A percentile compares a stretch with the other conserved stretches of the same genome.
These are phyloP conservation scores for Lipomyces chichibuensis DNA, from an alignment of 805 yeast genomes.

Conservation along the genomic window DNA sequence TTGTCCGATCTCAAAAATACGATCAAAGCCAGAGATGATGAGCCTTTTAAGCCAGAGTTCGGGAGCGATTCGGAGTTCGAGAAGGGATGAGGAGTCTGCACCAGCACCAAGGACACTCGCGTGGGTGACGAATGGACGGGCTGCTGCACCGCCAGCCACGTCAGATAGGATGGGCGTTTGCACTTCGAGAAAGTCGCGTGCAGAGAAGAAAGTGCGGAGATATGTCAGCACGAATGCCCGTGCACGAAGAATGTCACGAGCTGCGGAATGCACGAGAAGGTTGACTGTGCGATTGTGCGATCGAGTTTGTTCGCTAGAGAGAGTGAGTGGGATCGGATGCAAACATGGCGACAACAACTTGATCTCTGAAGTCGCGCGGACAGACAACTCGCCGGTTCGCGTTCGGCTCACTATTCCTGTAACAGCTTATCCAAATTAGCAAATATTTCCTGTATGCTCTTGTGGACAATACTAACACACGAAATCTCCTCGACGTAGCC, in stretches of 20 bases:
- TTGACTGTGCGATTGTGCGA: conserved; percentile 73
- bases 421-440: conserved; percentile 44
- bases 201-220: conserved; percentile 61
- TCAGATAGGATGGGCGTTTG: conserved; percentile 81
- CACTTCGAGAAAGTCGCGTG: conserved; percentile 70
- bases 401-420: conserved; percentile 76
- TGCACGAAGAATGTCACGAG: conserved; percentile 53
- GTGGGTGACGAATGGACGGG: conserved; percentile 76
- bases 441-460: neutral
- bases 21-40: conserved; percentile 81
- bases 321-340: conserved; percentile 67
- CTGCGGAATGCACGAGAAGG: conserved; percentile 61
- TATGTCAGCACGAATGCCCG: conserved; percentile 59
- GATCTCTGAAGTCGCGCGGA: conserved; percentile 59
- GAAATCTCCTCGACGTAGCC: conserved; percentile 71
- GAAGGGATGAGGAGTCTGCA: conserved; percentile 32
- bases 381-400: conserved; percentile 74
- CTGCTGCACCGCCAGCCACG: conserved; percentile 84
- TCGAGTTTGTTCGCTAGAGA: conserved; percentile 59
- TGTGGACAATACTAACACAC: conserved; percentile 43
- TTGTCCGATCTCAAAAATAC: conserved; percentile 82
- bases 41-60: conserved; percentile 90
- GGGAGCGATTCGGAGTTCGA: conserved; percentile 86
- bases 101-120: conserved; percentile 24
- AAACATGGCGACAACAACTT: conserved; percentile 67